Evolutionary conservation across 1,284 basidiomycete species (phyloP).

Genomic region (Microstroma glucosiphilum): DNA sequence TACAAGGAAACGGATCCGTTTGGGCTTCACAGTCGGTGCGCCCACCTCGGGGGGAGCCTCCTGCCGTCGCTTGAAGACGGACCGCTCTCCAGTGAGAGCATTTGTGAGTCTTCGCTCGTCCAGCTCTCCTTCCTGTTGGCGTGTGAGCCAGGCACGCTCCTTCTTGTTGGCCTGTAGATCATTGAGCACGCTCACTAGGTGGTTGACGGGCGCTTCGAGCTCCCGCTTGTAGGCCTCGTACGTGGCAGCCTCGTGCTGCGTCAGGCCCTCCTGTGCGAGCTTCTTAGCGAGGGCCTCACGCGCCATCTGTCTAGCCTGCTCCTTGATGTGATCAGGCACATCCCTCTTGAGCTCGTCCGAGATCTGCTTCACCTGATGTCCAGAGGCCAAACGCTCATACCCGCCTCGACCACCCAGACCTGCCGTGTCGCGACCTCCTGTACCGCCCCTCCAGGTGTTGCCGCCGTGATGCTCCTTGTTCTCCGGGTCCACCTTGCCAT

Average conservation of each 20-base stretch:
- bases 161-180: constrained; percentile 50
- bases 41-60: constrained; percentile 47
- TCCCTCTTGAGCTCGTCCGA: constrained; percentile 46
- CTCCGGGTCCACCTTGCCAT: constrained; percentile 47
- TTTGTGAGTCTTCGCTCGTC: constrained; percentile 50
- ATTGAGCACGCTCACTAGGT: constrained; percentile 43
- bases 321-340: constrained; percentile 48
- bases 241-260: constrained; percentile 40
- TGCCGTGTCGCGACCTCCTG: constrained; percentile 50
- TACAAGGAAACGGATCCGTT: constrained; percentile 51
- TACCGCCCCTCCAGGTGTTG: constrained; percentile 52
- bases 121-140: constrained; percentile 52
- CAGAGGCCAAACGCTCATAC: constrained; percentile 40
- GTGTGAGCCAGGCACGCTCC: constrained; percentile 50
- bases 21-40: constrained; percentile 51
- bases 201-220: constrained; percentile 37
- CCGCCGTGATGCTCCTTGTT: constrained; percentile 50
- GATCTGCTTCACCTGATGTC: constrained; percentile 50
- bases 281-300: constrained; percentile 48
- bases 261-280: constrained; percentile 46
- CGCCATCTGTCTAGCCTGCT: constrained; percentile 51
- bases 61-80: constrained; percentile 48
- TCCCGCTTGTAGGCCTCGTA: constrained; percentile 43
- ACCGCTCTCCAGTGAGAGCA: constrained; percentile 50
- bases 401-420: constrained; percentile 50